These are phyloP conservation scores for Russula emetica DNA, from an alignment of 768 basidiomycete genomes.

Conservation along the genomic window DNA sequence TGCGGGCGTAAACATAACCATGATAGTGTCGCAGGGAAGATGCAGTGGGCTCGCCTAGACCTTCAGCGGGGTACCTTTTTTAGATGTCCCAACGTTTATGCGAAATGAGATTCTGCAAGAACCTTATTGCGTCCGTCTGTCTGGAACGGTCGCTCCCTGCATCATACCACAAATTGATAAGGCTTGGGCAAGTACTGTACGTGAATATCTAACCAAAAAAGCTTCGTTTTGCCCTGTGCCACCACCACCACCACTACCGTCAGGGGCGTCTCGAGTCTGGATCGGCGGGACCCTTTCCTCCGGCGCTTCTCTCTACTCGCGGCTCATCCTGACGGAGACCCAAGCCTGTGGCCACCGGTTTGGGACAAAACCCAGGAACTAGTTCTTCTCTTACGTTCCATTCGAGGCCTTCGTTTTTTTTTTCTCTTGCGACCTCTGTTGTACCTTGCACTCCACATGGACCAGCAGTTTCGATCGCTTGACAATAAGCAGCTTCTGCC, in stretches of 20 bases:
- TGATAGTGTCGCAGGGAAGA: background rate
- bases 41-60: background rate
- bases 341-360: background rate
- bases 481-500: background rate
- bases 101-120: constrained; percentile 7
- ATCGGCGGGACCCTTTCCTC: background rate
- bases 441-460: background rate
- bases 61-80: background rate
- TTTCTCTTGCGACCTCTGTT: background rate
- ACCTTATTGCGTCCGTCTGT: constrained; percentile 7
- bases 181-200: background rate
- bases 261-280: background rate
- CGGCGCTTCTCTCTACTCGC: background rate
- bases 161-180: background rate
- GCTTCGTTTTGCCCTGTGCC: background rate
- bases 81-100: constrained; percentile 16
- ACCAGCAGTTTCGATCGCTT: background rate
- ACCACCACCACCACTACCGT: background rate
- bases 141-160: constrained; percentile 1
- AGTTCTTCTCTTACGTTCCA: background rate
- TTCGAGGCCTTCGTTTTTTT: background rate
- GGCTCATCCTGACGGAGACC: background rate
- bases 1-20: background rate
- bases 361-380: background rate
- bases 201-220: background rate